A percentile compares a stretch with the other conserved stretches of the same genome.
phyloP scores from a whole-genome alignment of 169 alveolate genomes.

The Plasmodium vinckei region DNA sequence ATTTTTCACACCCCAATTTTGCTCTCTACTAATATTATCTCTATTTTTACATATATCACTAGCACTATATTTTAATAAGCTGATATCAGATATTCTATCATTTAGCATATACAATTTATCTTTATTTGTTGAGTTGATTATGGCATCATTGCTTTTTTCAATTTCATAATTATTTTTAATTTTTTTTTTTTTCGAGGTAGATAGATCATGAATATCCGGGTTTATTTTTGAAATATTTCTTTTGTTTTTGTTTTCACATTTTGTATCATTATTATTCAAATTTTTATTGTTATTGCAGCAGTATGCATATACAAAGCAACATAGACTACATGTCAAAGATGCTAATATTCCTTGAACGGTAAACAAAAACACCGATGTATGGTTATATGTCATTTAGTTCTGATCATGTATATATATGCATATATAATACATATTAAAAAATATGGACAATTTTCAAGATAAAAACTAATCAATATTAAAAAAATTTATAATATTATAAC shows the following conservation, averaged over 20 bases:
- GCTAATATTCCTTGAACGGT: slow-evolving; percentile 70
- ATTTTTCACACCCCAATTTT: no score
- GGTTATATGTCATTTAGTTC: slow-evolving; percentile 41
- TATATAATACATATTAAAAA: not conserved
- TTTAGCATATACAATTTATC: not conserved
- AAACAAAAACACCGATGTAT: slow-evolving; percentile 38
- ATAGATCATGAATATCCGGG: not conserved
- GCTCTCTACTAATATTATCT: not conserved
- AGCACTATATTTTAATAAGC: not conserved
- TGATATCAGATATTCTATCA: not conserved
- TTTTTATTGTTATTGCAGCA: slow-evolving; percentile 33
- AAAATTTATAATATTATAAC: no score
- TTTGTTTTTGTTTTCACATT: slow-evolving; percentile 29
- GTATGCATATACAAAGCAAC: slow-evolving; percentile 56
- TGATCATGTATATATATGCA: not conserved
- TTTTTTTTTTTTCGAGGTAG: slow-evolving; percentile 35
- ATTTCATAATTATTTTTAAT: slow-evolving; percentile 8
- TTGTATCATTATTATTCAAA: not conserved
- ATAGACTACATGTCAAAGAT: slow-evolving; percentile 65
- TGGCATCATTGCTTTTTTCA: not conserved
- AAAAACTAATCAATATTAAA: no score
- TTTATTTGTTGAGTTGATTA: not conserved
- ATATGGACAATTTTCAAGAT: not conserved
- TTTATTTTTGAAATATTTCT: slow-evolving; percentile 44
- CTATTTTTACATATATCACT: not conserved